phyloP scores from a whole-genome alignment of 192 early-diverging fungal genomes.

The Jimgerdemannia flammicorona region DNA sequence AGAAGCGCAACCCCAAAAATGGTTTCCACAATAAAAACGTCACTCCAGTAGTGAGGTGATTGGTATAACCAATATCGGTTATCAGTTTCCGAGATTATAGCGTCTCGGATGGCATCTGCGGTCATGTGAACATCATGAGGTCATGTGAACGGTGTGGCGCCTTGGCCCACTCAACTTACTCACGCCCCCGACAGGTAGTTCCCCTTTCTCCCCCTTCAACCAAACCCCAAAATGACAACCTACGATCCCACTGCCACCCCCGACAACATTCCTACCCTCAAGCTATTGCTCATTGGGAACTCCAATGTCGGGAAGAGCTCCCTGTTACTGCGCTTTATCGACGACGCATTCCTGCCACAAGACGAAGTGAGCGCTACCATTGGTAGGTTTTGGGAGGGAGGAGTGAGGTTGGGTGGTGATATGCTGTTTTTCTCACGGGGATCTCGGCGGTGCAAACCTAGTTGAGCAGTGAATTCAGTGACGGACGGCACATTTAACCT shows the following conservation, averaged over 20 bases:
- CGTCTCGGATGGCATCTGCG: too few relatives aligned
- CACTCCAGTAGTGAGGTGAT: too few relatives aligned
- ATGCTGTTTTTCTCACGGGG: too few relatives aligned
- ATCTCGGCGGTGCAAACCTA: too few relatives aligned
- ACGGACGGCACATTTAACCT: background rate
- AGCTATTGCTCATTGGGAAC: slow-evolving; percentile 94
- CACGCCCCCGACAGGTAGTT: too few relatives aligned
- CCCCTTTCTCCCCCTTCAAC: background rate
- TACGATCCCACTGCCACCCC: background rate
- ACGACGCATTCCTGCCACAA: slow-evolving; percentile 89
- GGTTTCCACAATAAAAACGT: too few relatives aligned
- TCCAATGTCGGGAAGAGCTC: slow-evolving; percentile 94
- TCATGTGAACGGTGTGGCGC: too few relatives aligned
- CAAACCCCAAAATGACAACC: background rate
- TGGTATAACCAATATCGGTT: too few relatives aligned
- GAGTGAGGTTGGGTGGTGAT: background rate
- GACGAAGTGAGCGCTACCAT: slow-evolving; percentile 91
- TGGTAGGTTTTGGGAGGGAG: slow-evolving; percentile 32
- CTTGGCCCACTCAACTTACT: too few relatives aligned
- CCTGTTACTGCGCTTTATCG: slow-evolving; percentile 88
- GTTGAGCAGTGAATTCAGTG: background rate
- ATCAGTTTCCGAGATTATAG: too few relatives aligned
- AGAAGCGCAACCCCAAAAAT: too few relatives aligned
- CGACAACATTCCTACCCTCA: slow-evolving; percentile 66
- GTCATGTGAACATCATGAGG: too few relatives aligned